A percentile compares a stretch with the other conserved stretches of the same genome.
phyloP scores from a whole-genome alignment of 1,284 basidiomycete species.

The Laetiporus sulphureus region DNA sequence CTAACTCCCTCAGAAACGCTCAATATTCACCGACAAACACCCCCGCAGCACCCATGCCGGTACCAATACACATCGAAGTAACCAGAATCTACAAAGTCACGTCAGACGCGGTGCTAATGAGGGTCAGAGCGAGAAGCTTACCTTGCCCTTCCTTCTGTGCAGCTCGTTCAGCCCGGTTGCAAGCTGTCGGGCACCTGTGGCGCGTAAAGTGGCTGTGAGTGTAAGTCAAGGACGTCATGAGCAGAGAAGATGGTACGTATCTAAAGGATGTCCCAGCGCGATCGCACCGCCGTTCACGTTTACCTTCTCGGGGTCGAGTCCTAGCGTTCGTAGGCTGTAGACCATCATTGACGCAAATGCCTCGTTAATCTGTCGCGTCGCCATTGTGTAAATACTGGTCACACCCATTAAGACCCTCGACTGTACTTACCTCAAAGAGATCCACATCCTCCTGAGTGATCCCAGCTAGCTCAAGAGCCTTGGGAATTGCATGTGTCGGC shows the following conservation, averaged over 20 bases:
- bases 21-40: too few relatives aligned
- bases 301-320: conserved; percentile 66
- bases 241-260: conserved; percentile 39
- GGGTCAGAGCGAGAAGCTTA: too few relatives aligned
- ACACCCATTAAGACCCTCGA: too few relatives aligned
- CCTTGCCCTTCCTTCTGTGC: conserved; percentile 71
- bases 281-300: conserved; percentile 91
- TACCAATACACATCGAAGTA: conserved; percentile 83
- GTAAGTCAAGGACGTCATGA: conserved; percentile 13
- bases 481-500: conserved; percentile 67
- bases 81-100: conserved; percentile 69
- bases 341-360: conserved; percentile 88
- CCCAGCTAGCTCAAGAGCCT: conserved; percentile 58
- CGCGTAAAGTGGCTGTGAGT: conserved; percentile 42
- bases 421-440: conserved; percentile 61
- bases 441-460: conserved; percentile 71
- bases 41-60: conserved; percentile 78
- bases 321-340: conserved; percentile 72
- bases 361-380: conserved; percentile 89
- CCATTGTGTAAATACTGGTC: too few relatives aligned
- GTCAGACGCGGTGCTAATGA: too few relatives aligned
- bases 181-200: conserved; percentile 84
- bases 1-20: conserved; percentile 26
- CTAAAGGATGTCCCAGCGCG: conserved; percentile 84
- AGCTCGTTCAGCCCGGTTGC: conserved; percentile 86